Conservation (phyloP, 306 rosid species). For the Fagus sylvatica region DNA sequence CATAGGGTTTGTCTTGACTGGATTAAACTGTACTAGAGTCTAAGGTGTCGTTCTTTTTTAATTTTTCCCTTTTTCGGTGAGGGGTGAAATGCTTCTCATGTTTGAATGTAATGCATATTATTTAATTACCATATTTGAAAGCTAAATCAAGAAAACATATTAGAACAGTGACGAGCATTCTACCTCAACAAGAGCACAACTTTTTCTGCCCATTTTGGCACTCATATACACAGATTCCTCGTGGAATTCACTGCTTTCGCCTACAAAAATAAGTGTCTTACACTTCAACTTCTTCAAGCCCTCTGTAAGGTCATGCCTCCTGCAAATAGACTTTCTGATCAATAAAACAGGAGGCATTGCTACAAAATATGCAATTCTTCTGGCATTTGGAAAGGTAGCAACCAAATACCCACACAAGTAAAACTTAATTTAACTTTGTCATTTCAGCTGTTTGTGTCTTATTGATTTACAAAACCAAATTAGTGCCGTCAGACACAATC, state of each 20-base stretch:
- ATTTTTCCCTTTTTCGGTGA: background rate
- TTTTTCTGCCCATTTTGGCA: conserved; percentile 49
- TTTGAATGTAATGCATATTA: background rate
- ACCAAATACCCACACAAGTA: background rate
- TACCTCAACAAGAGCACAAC: conserved; percentile 83
- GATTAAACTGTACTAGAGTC: background rate
- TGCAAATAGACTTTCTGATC: conserved; percentile 35
- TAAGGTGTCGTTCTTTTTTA: background rate
- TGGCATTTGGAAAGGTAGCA: background rate
- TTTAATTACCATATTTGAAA: background rate
- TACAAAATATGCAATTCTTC: background rate
- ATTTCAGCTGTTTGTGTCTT: background rate
- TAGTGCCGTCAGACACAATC: background rate
- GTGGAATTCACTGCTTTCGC: conserved; percentile 77
- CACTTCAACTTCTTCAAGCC: conserved; percentile 68
- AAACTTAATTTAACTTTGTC: background rate
- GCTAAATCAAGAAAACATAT: background rate
- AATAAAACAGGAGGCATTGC: conserved; percentile 3
- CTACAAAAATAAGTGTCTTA: conserved; percentile 81
- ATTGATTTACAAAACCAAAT: background rate
- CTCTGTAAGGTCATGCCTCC: conserved; percentile 69
- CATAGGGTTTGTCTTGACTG: background rate
- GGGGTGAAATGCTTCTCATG: background rate
- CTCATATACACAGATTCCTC: conserved; percentile 73
- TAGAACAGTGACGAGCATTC: background rate